Evolutionary conservation across 2,329 filamentous ascomycete genomes (phyloP).

Genomic region (Penicillium sp.): DNA sequence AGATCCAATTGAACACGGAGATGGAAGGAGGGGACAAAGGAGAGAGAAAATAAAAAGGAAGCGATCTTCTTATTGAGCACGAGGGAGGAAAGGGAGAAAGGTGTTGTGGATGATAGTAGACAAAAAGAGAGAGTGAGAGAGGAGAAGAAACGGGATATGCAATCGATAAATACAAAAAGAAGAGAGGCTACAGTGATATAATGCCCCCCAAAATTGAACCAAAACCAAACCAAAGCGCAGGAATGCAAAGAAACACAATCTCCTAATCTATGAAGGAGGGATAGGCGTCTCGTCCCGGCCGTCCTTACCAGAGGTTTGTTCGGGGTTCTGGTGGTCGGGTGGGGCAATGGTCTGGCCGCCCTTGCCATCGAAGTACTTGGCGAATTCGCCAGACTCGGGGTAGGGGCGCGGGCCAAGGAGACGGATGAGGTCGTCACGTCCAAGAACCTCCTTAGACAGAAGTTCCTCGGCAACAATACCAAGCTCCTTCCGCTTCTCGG

Average conservation of each 20-base stretch:
- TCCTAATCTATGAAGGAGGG: conserved; percentile 18
- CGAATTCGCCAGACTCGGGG: conserved; percentile 82
- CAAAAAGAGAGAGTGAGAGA: conserved; percentile 21
- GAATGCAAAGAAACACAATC: conserved; percentile 6
- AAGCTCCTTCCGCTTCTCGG: conserved; percentile 82
- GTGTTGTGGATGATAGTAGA: conserved; percentile 13
- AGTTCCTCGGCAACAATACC: conserved; percentile 91
- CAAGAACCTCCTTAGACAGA: conserved; percentile 84
- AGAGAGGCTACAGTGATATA: conserved; percentile 29
- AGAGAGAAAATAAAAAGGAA: conserved; percentile 8
- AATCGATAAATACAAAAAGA: conserved; percentile 28
- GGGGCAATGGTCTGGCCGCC: conserved; percentile 56
- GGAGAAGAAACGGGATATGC: conserved; percentile 22
- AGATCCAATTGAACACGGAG: conserved; percentile 4
- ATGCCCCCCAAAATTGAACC: conserved; percentile 26
- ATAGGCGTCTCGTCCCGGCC: conserved; percentile 37
- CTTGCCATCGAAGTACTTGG: conserved; percentile 80
- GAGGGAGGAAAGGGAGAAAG: conserved; percentile 17
- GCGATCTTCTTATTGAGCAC: conserved; percentile 30
- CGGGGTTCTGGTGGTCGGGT: conserved; percentile 39
- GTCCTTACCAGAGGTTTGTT: conserved; percentile 45
- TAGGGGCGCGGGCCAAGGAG: conserved; percentile 82
- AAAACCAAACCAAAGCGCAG: conserved; percentile 23
- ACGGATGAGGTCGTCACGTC: conserved; percentile 87
- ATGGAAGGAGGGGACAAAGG: conserved; percentile 4